Evolutionary conservation across 2,329 filamentous ascomycete genomes (phyloP).

Genomic region (Aspergillus sp.): DNA sequence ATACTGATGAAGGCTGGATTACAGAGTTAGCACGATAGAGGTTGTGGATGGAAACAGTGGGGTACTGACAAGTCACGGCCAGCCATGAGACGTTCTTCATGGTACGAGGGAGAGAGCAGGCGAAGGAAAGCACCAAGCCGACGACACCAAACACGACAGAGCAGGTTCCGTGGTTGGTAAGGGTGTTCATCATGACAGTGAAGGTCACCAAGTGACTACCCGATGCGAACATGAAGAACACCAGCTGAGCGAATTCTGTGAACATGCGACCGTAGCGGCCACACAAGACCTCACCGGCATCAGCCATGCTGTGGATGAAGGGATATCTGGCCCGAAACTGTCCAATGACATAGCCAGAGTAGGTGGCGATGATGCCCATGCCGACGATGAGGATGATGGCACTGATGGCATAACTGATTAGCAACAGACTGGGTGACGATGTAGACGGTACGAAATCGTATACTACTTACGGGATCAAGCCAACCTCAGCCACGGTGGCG

Average conservation of each 20-base stretch:
- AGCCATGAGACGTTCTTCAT: conserved; percentile 63
- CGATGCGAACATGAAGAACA: conserved; percentile 69
- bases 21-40: neutral
- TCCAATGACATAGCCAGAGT: conserved; percentile 61
- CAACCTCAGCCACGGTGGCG: conserved; percentile 52
- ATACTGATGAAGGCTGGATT: conserved; percentile 63
- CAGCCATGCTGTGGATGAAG: conserved; percentile 65
- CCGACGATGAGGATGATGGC: conserved; percentile 57
- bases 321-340: conserved; percentile 60
- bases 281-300: conserved; percentile 64
- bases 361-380: conserved; percentile 58
- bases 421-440: neutral
- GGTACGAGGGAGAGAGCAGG: conserved; percentile 63
- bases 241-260: conserved; percentile 61
- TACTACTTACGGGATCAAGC: conserved; percentile 50
- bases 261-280: conserved; percentile 64
- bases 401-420: conserved; percentile 23
- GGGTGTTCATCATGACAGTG: conserved; percentile 66
- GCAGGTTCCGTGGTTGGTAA: conserved; percentile 64
- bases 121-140: conserved; percentile 59
- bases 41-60: neutral
- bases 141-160: conserved; percentile 64
- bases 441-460: neutral
- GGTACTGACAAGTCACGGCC: conserved; percentile 55
- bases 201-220: conserved; percentile 71